Percentiles rank a stretch among this genome's conserved stretches.
phyloP scores from a whole-genome alignment of 2,329 filamentous ascomycete species.

The Madurella mycetomatis region DNA sequence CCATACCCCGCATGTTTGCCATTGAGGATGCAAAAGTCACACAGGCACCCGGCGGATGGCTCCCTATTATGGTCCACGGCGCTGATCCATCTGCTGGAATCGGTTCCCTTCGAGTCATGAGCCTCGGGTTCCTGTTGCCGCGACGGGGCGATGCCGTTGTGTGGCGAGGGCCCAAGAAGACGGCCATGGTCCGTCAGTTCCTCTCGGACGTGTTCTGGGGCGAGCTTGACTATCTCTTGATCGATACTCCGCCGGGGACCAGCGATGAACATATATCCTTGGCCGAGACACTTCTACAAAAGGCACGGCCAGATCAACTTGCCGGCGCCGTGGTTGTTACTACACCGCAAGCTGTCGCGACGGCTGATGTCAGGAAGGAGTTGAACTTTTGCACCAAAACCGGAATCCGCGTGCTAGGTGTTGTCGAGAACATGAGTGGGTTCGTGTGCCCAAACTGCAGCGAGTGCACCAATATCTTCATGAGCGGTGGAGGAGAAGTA shows the following conservation, averaged over 20 bases:
- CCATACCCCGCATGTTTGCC: constrained; percentile 90
- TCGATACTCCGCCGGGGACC: constrained; percentile 94
- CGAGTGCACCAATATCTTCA: constrained; percentile 92
- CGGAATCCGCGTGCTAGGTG: constrained; percentile 72
- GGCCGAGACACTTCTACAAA: constrained; percentile 73
- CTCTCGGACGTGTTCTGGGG: constrained; percentile 87
- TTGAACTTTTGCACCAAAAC: constrained; percentile 91
- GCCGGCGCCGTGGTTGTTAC: constrained; percentile 91
- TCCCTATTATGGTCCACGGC: constrained; percentile 79
- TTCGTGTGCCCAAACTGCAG: constrained; percentile 77
- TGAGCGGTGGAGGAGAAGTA: constrained; percentile 78
- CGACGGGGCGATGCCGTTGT: constrained; percentile 87
- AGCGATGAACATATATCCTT: constrained; percentile 96
- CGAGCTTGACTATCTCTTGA: constrained; percentile 82
- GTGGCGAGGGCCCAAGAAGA: constrained; percentile 98
- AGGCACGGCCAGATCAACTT: constrained; percentile 62
- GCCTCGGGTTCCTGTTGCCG: constrained; percentile 82
- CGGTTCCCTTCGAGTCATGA: constrained; percentile 78
- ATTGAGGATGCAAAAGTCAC: constrained; percentile 86
- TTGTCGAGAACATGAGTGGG: constrained; percentile 95
- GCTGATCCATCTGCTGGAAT: constrained; percentile 47
- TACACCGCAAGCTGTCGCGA: constrained; percentile 90
- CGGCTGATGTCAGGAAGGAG: constrained; percentile 90
- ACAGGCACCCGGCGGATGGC: constrained; percentile 87
- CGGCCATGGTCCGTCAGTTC: constrained; percentile 97